Evolutionary conservation across 2,329 filamentous ascomycete genomes (phyloP).

Genomic region (Sarocladium strictum): DNA sequence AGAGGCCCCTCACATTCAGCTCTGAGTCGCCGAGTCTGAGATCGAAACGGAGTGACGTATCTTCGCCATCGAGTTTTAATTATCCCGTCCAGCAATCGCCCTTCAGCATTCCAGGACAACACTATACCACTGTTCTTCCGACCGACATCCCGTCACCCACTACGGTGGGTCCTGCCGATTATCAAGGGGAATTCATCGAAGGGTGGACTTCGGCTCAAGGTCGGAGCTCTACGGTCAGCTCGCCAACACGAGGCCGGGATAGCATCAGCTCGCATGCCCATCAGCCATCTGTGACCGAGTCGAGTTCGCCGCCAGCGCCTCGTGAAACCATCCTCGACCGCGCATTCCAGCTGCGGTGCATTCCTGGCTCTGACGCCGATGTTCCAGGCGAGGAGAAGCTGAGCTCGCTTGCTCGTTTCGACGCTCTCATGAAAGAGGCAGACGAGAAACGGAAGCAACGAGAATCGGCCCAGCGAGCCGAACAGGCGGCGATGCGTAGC

Average conservation of each 20-base stretch:
- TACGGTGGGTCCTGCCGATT: slow-evolving; percentile 35
- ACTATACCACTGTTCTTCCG: slow-evolving; percentile 46
- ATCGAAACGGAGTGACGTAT: slow-evolving; percentile 58
- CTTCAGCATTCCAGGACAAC: slow-evolving; percentile 34
- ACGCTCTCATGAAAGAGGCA: slow-evolving; percentile 57
- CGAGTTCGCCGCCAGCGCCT: slow-evolving; percentile 45
- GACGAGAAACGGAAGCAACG: slow-evolving; percentile 44
- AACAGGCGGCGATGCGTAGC: slow-evolving; percentile 35
- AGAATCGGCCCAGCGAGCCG: slow-evolving; percentile 26
- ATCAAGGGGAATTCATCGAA: slow-evolving; percentile 51
- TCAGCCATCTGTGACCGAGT: slow-evolving; percentile 30
- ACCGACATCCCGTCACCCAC: slow-evolving; percentile 53
- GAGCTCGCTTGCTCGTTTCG: slow-evolving; percentile 59
- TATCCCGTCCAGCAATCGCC: slow-evolving; percentile 32
- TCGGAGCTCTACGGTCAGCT: slow-evolving; percentile 51
- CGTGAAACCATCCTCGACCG: slow-evolving; percentile 63
- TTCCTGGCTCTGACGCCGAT: slow-evolving; percentile 52
- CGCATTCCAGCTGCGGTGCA: slow-evolving; percentile 57
- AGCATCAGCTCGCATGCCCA: slow-evolving; percentile 48
- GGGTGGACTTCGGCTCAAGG: slow-evolving; percentile 57
- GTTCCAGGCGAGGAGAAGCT: slow-evolving; percentile 55
- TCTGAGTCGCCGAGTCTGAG: slow-evolving; percentile 56
- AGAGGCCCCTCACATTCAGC: slow-evolving; percentile 45
- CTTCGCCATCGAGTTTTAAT: slow-evolving; percentile 48
- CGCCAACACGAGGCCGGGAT: slow-evolving; percentile 47